These are phyloP conservation scores for Carex kokanica DNA, from an alignment of 176 grass and related monocot species.

Conservation along the genomic window DNA sequence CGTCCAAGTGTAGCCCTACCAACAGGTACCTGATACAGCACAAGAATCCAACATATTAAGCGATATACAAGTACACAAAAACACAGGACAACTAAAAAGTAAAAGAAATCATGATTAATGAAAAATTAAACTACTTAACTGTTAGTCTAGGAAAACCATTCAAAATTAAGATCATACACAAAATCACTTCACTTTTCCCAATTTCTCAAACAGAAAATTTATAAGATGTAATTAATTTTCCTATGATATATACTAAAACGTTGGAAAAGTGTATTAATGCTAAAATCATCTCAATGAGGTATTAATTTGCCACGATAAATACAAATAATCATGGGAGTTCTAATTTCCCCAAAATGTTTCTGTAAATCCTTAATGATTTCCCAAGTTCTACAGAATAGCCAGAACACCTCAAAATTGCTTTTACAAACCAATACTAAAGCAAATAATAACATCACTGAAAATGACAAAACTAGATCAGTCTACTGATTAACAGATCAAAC, in stretches of 20 bases:
- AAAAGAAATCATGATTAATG: neutral
- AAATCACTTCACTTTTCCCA: neutral
- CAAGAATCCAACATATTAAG: constrained; percentile 5
- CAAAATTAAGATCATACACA: neutral
- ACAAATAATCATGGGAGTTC: neutral
- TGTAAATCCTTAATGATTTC: neutral
- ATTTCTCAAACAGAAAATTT: neutral
- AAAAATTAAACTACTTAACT: neutral
- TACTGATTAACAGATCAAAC: constrained; percentile 19
- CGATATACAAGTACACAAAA: constrained; percentile 3
- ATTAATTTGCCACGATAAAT: neutral
- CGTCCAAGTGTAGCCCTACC: constrained; percentile 87
- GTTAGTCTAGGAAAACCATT: neutral
- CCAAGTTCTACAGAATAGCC: neutral
- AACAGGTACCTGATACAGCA: constrained; percentile 64
- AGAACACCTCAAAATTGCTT: neutral
- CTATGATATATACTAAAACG: neutral
- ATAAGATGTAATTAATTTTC: neutral
- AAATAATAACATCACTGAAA: neutral
- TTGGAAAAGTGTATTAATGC: neutral
- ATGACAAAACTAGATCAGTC: constrained; percentile 16
- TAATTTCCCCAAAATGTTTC: neutral
- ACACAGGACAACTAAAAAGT: neutral
- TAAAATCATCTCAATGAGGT: neutral
- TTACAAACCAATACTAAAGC: neutral